Percentiles rank a stretch among this genome's conserved stretches.
Conservation (phyloP, 2,329 filamentous ascomycete species). For the Hypoxylon sp. region DNA sequence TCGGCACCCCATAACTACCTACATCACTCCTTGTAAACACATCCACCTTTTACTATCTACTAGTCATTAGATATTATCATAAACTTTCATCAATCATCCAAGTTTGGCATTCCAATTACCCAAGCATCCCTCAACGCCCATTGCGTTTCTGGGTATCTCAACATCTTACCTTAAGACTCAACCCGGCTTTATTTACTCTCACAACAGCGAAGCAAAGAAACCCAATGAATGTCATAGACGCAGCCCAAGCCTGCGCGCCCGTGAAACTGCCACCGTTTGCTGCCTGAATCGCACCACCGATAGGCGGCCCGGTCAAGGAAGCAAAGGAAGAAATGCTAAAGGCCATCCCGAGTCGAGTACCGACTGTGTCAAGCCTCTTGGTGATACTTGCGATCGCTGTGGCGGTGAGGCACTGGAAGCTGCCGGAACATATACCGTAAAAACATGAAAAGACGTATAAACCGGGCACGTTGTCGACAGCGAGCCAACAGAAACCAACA, state of each 20-base stretch:
- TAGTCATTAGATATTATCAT: conserved; percentile 2
- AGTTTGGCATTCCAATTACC: background rate
- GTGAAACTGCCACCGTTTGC: conserved; percentile 50
- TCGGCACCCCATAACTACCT: background rate
- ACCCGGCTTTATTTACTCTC: conserved; percentile 47
- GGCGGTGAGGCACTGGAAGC: conserved; percentile 60
- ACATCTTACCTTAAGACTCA: conserved; percentile 44
- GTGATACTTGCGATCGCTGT: conserved; percentile 59
- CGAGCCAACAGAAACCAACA: conserved; percentile 58
- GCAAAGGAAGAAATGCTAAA: conserved; percentile 59
- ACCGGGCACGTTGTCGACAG: conserved; percentile 53
- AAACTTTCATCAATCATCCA: background rate
- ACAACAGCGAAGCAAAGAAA: conserved; percentile 47
- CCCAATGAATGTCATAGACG: conserved; percentile 50
- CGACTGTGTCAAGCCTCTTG: conserved; percentile 57
- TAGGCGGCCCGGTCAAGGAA: conserved; percentile 58
- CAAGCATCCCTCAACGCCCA: background rate
- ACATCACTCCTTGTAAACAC: background rate
- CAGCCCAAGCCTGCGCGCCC: conserved; percentile 57
- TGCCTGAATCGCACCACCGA: conserved; percentile 57
- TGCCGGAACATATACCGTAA: conserved; percentile 55
- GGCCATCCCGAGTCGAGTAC: conserved; percentile 60
- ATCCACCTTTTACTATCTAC: background rate
- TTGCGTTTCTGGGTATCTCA: conserved; percentile 13
- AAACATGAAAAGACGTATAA: conserved; percentile 58